These are phyloP conservation scores for Podila verticillata DNA, from an alignment of 192 early-diverging fungal genomes.

Conservation along the genomic window DNA sequence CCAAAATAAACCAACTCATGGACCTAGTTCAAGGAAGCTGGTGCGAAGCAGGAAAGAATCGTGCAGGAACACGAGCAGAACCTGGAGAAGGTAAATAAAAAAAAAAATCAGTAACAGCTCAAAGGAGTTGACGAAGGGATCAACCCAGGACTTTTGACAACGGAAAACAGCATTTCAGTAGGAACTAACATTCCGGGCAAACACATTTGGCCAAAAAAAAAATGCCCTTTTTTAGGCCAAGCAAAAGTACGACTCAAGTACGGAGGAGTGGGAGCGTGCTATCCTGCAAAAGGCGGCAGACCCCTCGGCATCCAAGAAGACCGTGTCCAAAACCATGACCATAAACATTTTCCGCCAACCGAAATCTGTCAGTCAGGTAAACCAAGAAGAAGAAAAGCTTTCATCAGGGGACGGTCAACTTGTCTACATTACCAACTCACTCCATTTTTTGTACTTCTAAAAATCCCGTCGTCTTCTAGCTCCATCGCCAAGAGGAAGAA, in stretches of 20 bases:
- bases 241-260: constrained; percentile 79
- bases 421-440: neutral
- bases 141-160: neutral
- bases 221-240: constrained; percentile 60
- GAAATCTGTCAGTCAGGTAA: constrained; percentile 72
- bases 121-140: too few relatives aligned
- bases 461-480: constrained; percentile 40
- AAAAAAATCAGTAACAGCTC: neutral
- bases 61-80: constrained; percentile 80
- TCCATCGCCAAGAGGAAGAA: constrained; percentile 86
- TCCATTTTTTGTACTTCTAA: too few relatives aligned
- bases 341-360: constrained; percentile 60
- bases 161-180: neutral
- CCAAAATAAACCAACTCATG: neutral
- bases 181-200: neutral
- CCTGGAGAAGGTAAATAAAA: constrained; percentile 81
- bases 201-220: neutral
- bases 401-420: too few relatives aligned
- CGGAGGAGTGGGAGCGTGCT: constrained; percentile 88
- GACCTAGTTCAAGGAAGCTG: constrained; percentile 81
- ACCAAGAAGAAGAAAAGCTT: too few relatives aligned
- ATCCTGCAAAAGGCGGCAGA: constrained; percentile 65
- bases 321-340: constrained; percentile 56
- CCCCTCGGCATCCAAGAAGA: constrained; percentile 53
- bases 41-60: constrained; percentile 75